Evolutionary conservation across 441 rosid genomes (phyloP).

Genomic region (Syzygium syzygioides): DNA sequence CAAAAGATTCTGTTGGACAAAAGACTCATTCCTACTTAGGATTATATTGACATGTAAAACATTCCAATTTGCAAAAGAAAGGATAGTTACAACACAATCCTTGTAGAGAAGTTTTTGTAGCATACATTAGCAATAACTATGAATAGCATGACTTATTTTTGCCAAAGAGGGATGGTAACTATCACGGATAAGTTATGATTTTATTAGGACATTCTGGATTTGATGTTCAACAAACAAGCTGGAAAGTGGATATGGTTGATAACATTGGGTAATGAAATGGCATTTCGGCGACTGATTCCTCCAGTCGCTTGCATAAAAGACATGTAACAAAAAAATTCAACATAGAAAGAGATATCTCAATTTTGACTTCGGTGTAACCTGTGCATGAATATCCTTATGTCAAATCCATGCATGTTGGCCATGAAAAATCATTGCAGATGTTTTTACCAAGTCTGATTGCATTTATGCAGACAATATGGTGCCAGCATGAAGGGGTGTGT

Average conservation of each 20-base stretch:
- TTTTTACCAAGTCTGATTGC: background rate
- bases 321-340: background rate
- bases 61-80: background rate
- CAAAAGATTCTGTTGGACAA: conserved; percentile 67
- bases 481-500: background rate
- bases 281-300: background rate
- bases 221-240: background rate
- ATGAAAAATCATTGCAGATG: background rate
- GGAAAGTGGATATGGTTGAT: background rate
- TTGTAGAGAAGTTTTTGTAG: background rate
- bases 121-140: background rate
- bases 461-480: background rate
- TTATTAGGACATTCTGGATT: background rate
- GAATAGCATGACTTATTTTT: background rate
- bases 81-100: background rate
- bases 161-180: background rate
- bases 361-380: background rate
- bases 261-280: background rate
- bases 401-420: background rate
- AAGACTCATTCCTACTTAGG: background rate
- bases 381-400: background rate
- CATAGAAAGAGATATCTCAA: background rate
- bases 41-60: background rate
- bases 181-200: background rate
- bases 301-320: background rate